Evolutionary conservation across 176 grass and related monocot species (phyloP), one percentile per base, ranked within the genome.

Genomic region (Echinochloa phyllopogon): DNA sequence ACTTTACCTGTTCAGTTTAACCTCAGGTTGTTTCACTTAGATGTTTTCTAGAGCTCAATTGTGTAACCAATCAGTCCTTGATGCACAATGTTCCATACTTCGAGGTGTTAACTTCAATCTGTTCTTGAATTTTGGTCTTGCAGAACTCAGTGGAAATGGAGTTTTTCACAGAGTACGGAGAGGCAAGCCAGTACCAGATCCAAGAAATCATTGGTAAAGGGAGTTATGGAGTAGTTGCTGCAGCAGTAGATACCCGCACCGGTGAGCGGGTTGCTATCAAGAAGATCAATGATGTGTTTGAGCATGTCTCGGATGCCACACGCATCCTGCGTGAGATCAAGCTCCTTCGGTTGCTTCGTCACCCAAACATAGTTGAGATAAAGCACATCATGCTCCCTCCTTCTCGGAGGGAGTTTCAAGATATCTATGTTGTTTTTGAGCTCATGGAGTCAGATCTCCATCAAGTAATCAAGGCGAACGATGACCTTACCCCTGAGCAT

Each of bases 251-350:
- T 82, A 93, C 90, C 69, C 92, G 69, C 75, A 95, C 90, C 1
- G 90, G 95, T 36, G 90, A 98, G 82, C 86, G 75, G 57, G 95
- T 94, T 65, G 95, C 95, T 7, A 98, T 98, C 62, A 98, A 98
- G 90, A 98, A 98, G 84, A 98, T 98, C 41, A 98, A 97, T n/a
- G 90, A 97, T 27, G 95, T 97, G 45, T 97, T 97, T 72, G 95
- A 97, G 74, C 95, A 97, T 71, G 90, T 97, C 59, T 97, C 95
- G 52, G 95, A 97, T 62, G 92, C 95, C 55, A 97, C 88, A 0
- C 90, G 95, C 75, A 97, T 97, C 6, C 72, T 97, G 21, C 86
- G 95, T 12, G 95, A 97, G 87, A 91, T 97, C 88, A 97, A 97
- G 75, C 88, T 97, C 21, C 92, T 97, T 29, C 84, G 92, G 58